Evolutionary conservation across 1,284 basidiomycete genomes (phyloP), one percentile per base, ranked within the genome.

Genomic region (Cryptococcus maquisensis): DNA sequence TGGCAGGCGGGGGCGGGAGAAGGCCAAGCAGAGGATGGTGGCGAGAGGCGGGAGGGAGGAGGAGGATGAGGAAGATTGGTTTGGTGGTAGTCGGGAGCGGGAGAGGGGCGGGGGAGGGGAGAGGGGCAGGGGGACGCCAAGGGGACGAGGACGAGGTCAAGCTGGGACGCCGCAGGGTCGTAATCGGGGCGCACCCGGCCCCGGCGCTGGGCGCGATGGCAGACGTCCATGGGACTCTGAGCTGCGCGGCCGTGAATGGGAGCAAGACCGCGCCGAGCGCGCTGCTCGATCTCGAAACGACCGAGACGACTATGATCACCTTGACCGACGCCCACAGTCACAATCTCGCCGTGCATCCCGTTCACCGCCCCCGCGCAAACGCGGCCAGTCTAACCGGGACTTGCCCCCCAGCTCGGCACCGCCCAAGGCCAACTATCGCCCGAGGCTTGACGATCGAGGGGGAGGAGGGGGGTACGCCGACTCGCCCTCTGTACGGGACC

Each of bases 1-100:
- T 3, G 71, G 72, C 1, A 53, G 56, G 20, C 66, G 64, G 35
- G 59, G 57, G 10, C 49, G 62, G 15, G 45, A 53, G 39, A 52
- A 47, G 38, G 49, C 45, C 50, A 49, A 26, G 45, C 47, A 45
- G 54, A 55, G 39, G 54, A 43, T 45, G 45, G 47, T 13, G 32
- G 42, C 23, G 10, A 13, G 39, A 7, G 39, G n/a, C 10, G 43
- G 24, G 15, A 43, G 39, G 13, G 52, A 50, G 20, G 35, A 18
- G 0, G 37, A 39, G 15, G 57, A 59, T 36, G 54, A 48, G 18
- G 57, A 56, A 9, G 48, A 39, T 23, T 59, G 57, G 57, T 59
- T 59, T 43, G 47, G 52, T 21, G 40, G 45, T 3, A 28, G 38
- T n/a, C 44, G 50, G 6, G 24, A 16, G 23, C 7, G 16, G 5